A percentile compares a stretch with the other conserved stretches of the same genome.
Evolutionary conservation across 768 basidiomycete species (phyloP).

Genomic region (Boletus reticuloceps): DNA sequence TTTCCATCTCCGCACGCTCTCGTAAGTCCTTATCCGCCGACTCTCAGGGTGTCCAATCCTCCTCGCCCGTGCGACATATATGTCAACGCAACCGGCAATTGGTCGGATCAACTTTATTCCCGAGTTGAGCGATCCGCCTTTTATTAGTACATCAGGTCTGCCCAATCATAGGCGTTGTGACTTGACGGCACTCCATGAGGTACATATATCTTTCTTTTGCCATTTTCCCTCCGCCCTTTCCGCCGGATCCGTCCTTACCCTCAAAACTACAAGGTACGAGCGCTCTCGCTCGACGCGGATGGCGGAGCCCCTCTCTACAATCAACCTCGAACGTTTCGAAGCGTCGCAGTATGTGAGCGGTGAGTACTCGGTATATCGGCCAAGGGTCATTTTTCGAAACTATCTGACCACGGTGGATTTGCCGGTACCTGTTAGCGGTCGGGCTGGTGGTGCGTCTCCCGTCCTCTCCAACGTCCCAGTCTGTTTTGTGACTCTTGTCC

Average conservation of each 20-base stretch:
- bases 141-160: constrained; percentile 12
- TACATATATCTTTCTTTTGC: not conserved
- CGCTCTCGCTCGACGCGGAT: constrained; percentile 3
- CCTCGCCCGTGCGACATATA: not conserved
- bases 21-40: not conserved
- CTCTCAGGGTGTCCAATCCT: not conserved
- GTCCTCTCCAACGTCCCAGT: not conserved
- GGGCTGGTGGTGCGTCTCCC: constrained; percentile 24
- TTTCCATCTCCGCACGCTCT: not conserved
- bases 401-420: not conserved
- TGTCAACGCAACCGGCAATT: not conserved
- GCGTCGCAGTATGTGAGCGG: constrained; percentile 27
- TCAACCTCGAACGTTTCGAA: constrained; percentile 4
- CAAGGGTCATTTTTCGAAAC: not conserved
- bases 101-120: constrained; percentile 5
- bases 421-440: constrained; percentile 9
- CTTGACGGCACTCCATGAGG: not conserved
- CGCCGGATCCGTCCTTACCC: not conserved
- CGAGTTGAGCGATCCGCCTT: constrained; percentile 1
- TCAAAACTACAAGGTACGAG: not conserved
- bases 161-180: not conserved
- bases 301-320: not conserved
- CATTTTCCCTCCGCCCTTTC: not conserved
- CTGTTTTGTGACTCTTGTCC: not conserved
- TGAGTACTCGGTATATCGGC: constrained; percentile 4